Evolutionary conservation across 2,329 filamentous ascomycete genomes (phyloP).

Genomic region (Ceratocystis albifundus): DNA sequence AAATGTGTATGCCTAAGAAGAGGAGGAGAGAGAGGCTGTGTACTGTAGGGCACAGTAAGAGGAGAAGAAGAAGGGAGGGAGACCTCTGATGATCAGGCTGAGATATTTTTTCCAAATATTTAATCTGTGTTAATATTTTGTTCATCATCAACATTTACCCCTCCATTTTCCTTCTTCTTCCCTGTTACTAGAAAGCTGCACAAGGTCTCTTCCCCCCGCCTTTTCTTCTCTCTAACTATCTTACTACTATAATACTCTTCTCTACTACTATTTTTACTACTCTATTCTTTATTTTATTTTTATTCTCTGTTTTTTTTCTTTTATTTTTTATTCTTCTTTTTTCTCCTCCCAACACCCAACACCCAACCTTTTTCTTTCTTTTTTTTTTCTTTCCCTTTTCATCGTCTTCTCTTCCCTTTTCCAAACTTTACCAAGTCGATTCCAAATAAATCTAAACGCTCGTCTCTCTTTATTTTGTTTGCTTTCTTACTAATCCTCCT

Average conservation of each 20-base stretch:
- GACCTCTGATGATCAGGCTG: neutral
- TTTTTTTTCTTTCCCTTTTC: slow-evolving; percentile 8
- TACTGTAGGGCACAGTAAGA: no score
- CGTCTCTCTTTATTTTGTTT: slow-evolving; percentile 9
- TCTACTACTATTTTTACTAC: no score
- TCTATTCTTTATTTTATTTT: slow-evolving; percentile 21
- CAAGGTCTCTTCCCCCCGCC: slow-evolving; percentile 12
- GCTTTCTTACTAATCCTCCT: neutral
- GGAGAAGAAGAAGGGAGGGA: no score
- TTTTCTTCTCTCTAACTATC: slow-evolving; percentile 7
- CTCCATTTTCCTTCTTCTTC: neutral
- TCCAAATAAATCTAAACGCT: neutral
- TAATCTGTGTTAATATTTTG: neutral
- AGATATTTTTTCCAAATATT: neutral
- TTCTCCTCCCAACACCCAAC: slow-evolving; percentile 14
- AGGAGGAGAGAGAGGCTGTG: no score
- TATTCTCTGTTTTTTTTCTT: slow-evolving; percentile 19
- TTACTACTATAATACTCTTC: neutral
- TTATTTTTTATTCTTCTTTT: slow-evolving; percentile 19
- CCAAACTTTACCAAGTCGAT: no score
- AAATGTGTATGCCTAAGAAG: no score
- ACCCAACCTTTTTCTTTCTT: no score
- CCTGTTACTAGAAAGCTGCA: neutral
- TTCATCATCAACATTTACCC: neutral
- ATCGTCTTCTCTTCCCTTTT: slow-evolving; percentile 3